phyloP scores from a whole-genome alignment of 345 rosid species.

The Geranium brycei region DNA sequence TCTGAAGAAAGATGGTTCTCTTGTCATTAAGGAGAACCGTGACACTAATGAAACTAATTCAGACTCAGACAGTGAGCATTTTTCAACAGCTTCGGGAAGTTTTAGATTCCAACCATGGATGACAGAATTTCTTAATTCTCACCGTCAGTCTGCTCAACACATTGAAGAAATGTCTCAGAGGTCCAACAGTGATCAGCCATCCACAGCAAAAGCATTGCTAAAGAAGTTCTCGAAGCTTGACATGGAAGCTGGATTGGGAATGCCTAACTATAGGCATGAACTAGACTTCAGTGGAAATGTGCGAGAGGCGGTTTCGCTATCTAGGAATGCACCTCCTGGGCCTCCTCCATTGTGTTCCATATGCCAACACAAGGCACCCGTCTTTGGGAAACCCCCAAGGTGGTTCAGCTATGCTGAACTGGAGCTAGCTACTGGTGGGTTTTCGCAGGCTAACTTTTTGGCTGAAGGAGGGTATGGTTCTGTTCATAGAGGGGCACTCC shows the following conservation, averaged over 20 bases:
- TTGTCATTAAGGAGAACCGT: conserved; percentile 40
- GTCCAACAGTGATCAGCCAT: conserved; percentile 8
- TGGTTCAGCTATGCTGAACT: conserved; percentile 89
- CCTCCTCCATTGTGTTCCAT: conserved; percentile 98
- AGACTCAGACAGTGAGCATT: conserved; percentile 65
- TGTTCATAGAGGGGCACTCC: conserved; percentile 89
- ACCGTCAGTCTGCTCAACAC: conserved; percentile 34
- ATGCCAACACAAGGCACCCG: conserved; percentile 94
- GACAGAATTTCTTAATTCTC: conserved; percentile 43
- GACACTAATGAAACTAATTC: conserved; percentile 51
- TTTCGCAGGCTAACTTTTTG: conserved; percentile 93
- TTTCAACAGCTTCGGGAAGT: conserved; percentile 66
- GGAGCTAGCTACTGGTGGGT: conserved; percentile 96
- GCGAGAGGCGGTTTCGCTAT: conserved; percentile 76
- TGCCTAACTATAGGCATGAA: conserved; percentile 39
- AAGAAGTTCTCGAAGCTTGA: conserved; percentile 23
- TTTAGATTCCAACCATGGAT: conserved; percentile 84
- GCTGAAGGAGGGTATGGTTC: conserved; percentile 99
- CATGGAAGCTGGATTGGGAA: conserved; percentile 40
- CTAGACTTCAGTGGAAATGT: conserved; percentile 59
- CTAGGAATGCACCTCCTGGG: conserved; percentile 70
- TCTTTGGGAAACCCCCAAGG: conserved; percentile 93
- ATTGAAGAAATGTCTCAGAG: conserved; percentile 40
- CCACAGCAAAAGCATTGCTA: conserved; percentile 12
- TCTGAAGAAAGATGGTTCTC: conserved; percentile 54